phyloP scores from a whole-genome alignment of 305 asterid species.

The Rubia balearica region DNA sequence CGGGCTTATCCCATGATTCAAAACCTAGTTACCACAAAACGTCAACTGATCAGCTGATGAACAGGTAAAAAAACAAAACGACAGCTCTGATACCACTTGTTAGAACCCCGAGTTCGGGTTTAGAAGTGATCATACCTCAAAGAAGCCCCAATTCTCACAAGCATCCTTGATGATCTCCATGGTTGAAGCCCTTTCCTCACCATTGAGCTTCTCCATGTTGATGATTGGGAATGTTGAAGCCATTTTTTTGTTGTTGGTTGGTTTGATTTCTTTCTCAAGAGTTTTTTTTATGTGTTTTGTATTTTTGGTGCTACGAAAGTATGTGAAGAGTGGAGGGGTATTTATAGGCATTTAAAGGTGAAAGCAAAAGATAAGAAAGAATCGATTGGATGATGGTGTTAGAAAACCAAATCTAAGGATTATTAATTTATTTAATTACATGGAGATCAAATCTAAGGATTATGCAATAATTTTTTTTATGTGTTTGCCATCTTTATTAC shows the following conservation, averaged over 20 bases:
- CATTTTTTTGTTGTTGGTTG: slow-evolving; percentile 17
- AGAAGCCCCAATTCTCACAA: slow-evolving; percentile 97
- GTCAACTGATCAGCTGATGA: background rate
- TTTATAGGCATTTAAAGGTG: slow-evolving; percentile 36
- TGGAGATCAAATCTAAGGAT: background rate
- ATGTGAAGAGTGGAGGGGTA: slow-evolving; percentile 20
- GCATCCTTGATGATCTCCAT: slow-evolving; percentile 77
- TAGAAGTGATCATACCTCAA: slow-evolving; percentile 49
- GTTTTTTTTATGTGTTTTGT: background rate
- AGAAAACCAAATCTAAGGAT: slow-evolving; percentile 5
- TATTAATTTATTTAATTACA: background rate
- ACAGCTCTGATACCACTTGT: background rate
- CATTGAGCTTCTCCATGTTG: slow-evolving; percentile 70
- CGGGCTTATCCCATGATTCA: slow-evolving; percentile 67
- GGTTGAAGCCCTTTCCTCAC: slow-evolving; percentile 57
- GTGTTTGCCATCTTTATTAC: too few relatives aligned
- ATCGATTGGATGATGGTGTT: background rate
- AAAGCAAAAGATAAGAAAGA: slow-evolving; percentile 8
- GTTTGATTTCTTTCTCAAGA: slow-evolving; percentile 11
- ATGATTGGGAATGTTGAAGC: slow-evolving; percentile 63
- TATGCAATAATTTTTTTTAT: background rate
- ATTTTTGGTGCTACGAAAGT: background rate
- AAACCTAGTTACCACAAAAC: slow-evolving; percentile 26
- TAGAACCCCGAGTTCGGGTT: background rate
- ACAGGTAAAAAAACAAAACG: background rate